A percentile compares a stretch with the other conserved stretches of the same genome.
phyloP scores from a whole-genome alignment of 257 asterid genomes.

The Hygrophila difformis region DNA sequence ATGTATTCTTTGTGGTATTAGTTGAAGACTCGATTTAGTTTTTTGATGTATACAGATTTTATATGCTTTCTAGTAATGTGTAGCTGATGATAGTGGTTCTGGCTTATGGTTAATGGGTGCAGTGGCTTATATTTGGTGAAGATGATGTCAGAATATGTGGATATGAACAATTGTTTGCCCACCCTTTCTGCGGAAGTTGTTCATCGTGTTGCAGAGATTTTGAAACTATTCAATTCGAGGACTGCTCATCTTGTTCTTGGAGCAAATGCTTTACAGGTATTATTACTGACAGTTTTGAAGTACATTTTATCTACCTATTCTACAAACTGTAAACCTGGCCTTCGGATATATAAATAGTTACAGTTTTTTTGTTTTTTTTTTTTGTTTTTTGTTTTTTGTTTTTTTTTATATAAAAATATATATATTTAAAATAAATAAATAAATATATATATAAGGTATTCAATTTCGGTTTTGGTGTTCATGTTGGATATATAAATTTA shows the following conservation, averaged over 20 bases:
- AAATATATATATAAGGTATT: no score
- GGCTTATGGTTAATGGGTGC: slow-evolving; percentile 17
- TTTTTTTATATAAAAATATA: no score
- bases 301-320: slow-evolving; percentile 11
- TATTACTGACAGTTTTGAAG: background rate
- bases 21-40: background rate
- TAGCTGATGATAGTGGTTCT: slow-evolving; percentile 6
- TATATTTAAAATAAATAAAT: no score
- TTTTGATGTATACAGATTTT: no score
- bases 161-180: slow-evolving; percentile 67
- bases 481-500: no score
- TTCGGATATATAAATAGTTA: no score
- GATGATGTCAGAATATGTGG: slow-evolving; percentile 88
- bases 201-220: slow-evolving; percentile 88
- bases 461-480: no score
- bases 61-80: background rate
- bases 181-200: slow-evolving; percentile 82
- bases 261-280: slow-evolving; percentile 98
- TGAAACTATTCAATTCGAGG: slow-evolving; percentile 89
- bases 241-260: slow-evolving; percentile 99
- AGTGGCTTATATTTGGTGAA: slow-evolving; percentile 96
- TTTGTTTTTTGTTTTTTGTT: no score
- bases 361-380: no score
- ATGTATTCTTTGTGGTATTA: no score
- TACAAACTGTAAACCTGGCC: no score